Conservation (phyloP, 805 yeast species). For the Huiozyma naganishii region DNA sequence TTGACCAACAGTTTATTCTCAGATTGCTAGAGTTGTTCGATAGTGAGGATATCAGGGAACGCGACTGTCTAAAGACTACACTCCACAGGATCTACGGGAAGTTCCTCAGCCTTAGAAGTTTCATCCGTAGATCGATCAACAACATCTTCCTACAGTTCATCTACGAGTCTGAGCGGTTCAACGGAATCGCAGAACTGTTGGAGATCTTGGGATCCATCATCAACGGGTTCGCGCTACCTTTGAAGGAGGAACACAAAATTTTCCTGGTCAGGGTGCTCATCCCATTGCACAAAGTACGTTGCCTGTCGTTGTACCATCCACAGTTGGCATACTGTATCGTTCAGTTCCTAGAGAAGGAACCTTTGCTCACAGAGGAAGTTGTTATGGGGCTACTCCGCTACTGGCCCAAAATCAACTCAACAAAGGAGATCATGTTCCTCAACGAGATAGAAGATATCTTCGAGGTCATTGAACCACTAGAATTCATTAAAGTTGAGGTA, state of each 20-base stretch:
- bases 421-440: constrained; percentile 91
- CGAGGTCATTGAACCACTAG: constrained; percentile 90
- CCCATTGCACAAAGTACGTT: constrained; percentile 87
- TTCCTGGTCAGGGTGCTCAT: constrained; percentile 77
- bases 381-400: constrained; percentile 82
- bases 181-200: constrained; percentile 88
- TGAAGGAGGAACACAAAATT: constrained; percentile 93
- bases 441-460: constrained; percentile 95
- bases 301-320: constrained; percentile 85
- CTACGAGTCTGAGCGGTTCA: constrained; percentile 91
- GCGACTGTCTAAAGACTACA: constrained; percentile 91
- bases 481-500: constrained; percentile 81
- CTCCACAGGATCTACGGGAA: constrained; percentile 94
- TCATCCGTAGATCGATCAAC: constrained; percentile 81
- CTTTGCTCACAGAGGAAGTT: constrained; percentile 87
- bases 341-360: constrained; percentile 93
- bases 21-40: constrained; percentile 81
- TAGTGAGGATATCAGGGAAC: constrained; percentile 91
- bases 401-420: constrained; percentile 94
- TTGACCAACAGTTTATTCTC: constrained; percentile 82
- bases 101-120: constrained; percentile 78
- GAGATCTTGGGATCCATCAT: constrained; percentile 94
- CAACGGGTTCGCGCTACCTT: constrained; percentile 94
- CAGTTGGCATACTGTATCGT: constrained; percentile 95
- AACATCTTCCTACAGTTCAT: constrained; percentile 87